These are phyloP conservation scores for Tetratostichococcus sp. DNA, from an alignment of 139 green algal species.

Conservation along the genomic window DNA sequence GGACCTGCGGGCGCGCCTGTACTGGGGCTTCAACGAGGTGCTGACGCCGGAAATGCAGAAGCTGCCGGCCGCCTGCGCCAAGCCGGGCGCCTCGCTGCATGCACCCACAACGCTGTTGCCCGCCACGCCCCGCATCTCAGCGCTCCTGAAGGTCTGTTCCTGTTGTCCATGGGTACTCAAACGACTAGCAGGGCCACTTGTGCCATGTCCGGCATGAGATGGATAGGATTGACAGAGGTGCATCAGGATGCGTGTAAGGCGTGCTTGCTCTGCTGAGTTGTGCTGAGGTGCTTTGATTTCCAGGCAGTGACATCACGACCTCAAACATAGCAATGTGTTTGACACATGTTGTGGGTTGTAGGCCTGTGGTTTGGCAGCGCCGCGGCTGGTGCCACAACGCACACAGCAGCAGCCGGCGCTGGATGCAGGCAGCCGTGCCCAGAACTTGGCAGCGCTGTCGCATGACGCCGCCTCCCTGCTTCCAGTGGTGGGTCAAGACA, in stretches of 20 bases:
- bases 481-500: neutral
- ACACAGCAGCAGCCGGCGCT: neutral
- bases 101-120: neutral
- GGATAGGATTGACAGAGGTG: no score
- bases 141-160: neutral
- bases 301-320: no score
- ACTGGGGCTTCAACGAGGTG: constrained; percentile 12
- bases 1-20: neutral
- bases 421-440: neutral
- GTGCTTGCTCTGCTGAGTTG: no score
- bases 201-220: no score
- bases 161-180: neutral
- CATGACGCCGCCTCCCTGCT: neutral
- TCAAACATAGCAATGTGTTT: neutral
- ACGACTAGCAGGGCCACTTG: no score
- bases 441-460: neutral
- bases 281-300: no score
- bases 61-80: neutral
- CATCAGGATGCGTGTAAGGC: no score
- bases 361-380: neutral
- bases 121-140: neutral
- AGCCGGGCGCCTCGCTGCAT: neutral
- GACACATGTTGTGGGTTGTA: neutral
- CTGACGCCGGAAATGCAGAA: constrained; percentile 4
- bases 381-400: neutral